phyloP scores from a whole-genome alignment of 192 early-diverging fungal genomes.

The Coemansia nantahalensis region DNA sequence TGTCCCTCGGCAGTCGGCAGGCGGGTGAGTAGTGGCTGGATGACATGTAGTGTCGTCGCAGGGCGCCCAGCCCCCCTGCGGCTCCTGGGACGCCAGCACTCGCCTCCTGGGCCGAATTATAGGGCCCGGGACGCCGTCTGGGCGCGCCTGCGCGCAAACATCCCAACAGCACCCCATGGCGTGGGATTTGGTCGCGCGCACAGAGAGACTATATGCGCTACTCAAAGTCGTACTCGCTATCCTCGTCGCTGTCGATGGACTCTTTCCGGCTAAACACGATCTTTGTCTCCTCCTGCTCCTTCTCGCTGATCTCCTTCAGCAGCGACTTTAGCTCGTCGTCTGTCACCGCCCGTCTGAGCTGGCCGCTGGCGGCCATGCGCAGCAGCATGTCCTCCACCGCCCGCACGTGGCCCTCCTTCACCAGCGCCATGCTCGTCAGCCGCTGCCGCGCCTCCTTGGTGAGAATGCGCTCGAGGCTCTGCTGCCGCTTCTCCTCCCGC shows the following conservation, averaged over 20 bases:
- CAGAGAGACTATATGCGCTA: neutral
- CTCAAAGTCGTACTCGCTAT: slow-evolving; percentile 30
- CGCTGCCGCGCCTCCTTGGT: slow-evolving; percentile 79
- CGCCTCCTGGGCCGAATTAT: too few species aligned
- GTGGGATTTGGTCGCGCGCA: too few species aligned
- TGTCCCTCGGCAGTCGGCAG: too few species aligned
- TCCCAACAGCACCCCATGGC: too few species aligned
- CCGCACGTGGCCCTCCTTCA: slow-evolving; percentile 59
- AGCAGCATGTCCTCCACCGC: slow-evolving; percentile 88
- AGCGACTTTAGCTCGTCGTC: slow-evolving; percentile 85
- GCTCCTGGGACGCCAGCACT: too few species aligned
- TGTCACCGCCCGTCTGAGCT: slow-evolving; percentile 77
- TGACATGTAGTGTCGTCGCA: too few species aligned
- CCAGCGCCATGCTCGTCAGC: slow-evolving; percentile 84
- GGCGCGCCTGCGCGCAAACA: too few species aligned
- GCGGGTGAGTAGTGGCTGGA: too few species aligned
- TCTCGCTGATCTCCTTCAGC: slow-evolving; percentile 77
- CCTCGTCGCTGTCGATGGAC: slow-evolving; percentile 17
- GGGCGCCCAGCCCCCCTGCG: too few species aligned
- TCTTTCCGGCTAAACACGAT: slow-evolving; percentile 26
- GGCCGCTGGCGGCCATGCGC: slow-evolving; percentile 82
- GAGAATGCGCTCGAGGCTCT: slow-evolving; percentile 79
- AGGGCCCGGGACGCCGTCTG: too few species aligned
- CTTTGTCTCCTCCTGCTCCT: slow-evolving; percentile 26
- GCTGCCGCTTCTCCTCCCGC: slow-evolving; percentile 81